Evolutionary conservation across 2,329 filamentous ascomycete species (phyloP).

Genomic region (Chaetomium globosum): DNA sequence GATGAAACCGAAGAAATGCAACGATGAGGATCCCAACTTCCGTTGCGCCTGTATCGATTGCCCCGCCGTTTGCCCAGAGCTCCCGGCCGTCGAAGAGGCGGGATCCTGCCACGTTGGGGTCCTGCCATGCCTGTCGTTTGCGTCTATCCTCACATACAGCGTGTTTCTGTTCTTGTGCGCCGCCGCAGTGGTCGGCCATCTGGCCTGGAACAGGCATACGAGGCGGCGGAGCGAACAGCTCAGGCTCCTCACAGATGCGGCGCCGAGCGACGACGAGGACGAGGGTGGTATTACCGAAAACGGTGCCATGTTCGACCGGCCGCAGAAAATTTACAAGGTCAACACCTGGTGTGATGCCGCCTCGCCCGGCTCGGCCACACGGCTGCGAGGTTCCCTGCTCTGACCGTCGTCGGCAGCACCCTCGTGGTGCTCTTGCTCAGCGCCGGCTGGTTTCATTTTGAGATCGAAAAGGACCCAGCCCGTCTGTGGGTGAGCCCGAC

Average conservation of each 20-base stretch:
- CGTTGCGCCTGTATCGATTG: constrained; percentile 95
- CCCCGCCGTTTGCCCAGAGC: constrained; percentile 76
- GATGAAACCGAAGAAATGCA: constrained; percentile 81
- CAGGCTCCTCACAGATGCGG: constrained; percentile 81
- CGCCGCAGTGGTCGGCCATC: constrained; percentile 69
- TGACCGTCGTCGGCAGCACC: constrained; percentile 79
- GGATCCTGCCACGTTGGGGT: constrained; percentile 79
- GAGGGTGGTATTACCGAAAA: constrained; percentile 82
- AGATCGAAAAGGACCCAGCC: constrained; percentile 88
- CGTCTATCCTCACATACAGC: constrained; percentile 83
- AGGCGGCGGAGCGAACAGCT: constrained; percentile 77
- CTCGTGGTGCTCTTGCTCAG: constrained; percentile 77
- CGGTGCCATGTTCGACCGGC: constrained; percentile 75
- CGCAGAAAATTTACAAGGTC: constrained; percentile 76
- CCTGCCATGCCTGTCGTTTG: constrained; percentile 92
- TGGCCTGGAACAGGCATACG: constrained; percentile 73
- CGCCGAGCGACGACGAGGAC: constrained; percentile 88
- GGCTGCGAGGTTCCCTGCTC: constrained; percentile 79
- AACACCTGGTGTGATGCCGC: constrained; percentile 80
- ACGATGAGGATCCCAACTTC: constrained; percentile 82
- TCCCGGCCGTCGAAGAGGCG: constrained; percentile 72
- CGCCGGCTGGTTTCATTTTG: constrained; percentile 83
- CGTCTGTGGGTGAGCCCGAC: constrained; percentile 95
- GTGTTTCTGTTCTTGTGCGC: constrained; percentile 70
- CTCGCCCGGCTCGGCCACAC: constrained; percentile 75